Evolutionary conservation across 306 rosid genomes (phyloP), one percentile per base, ranked within the genome.

Genomic region (cucumber (Cucumis sativus)): DNA sequence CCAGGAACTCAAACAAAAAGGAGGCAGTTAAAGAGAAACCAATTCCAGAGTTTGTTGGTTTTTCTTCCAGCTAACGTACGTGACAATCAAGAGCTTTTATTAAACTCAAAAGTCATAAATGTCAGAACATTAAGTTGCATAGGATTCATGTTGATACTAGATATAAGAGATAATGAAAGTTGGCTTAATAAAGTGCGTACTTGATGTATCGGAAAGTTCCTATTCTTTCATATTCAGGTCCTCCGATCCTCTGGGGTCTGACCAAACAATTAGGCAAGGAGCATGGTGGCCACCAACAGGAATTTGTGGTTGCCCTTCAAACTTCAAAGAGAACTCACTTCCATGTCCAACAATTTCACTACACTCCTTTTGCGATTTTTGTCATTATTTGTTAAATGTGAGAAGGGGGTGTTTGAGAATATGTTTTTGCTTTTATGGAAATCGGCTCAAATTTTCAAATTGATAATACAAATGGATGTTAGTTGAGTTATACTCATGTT

Each of bases 261-360:
- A 97, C 21, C 76, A 84, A 77, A 54, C 91, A 20, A 91, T 77
- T 84, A 83, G 76, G 72, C 96, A 97, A 25, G 98, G 98, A 70
- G 90, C 94, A n/a, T 91, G 98, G 98, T 95, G 90, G 74, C 98
- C 96, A 25, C 98, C 98, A 76, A 80, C 88, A 47, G 90, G 89
- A 94, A 23, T 1, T 23, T 47, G 75, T 25, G 75, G 14, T 25
- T 52, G 39, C 21, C 20, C 58, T 23, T 47, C 20, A 47, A 43
- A 6, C 58, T 23, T 47, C 20, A 47, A 43, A 6, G 40, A 47
- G 59, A 47, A 14, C 18, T 70, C 58, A 8, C 57, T 7, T 71
- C 9, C 5, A 56, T n/a, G 10, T 6, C 30, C 39, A 67, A 12
- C 74, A 41, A 67, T 67, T 67, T 23, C 25, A 23, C 25, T 23